These are phyloP conservation scores for Echeveria elegans DNA, from an alignment of 164 flowering plant species.

Conservation along the genomic window DNA sequence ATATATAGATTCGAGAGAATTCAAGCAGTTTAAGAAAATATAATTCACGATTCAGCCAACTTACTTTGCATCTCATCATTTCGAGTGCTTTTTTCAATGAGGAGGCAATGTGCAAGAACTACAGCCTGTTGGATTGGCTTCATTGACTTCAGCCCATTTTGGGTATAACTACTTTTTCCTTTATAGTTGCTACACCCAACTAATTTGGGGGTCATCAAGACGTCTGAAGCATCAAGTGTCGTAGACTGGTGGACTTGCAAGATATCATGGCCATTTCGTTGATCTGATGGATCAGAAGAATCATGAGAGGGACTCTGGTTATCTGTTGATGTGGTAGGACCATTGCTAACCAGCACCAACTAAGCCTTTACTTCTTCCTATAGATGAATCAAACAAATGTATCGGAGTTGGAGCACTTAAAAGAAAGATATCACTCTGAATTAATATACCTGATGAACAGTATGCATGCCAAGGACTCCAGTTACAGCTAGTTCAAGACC, in stretches of 20 bases:
- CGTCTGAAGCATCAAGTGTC: constrained; percentile 45
- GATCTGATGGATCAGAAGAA: constrained; percentile 13
- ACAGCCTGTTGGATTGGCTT: constrained; percentile 63
- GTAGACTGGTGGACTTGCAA: constrained; percentile 17
- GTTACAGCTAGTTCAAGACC: constrained; percentile 62
- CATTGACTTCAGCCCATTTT: constrained; percentile 20
- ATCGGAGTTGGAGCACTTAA: not conserved
- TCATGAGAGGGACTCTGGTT: constrained; percentile 11
- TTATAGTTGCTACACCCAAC: constrained; percentile 25
- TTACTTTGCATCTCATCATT: constrained; percentile 73
- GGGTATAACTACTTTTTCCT: constrained; percentile 12
- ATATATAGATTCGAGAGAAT: not conserved
- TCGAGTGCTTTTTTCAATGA: constrained; percentile 50
- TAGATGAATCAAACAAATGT: not conserved
- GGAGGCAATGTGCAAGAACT: constrained; percentile 62
- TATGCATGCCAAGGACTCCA: constrained; percentile 79
- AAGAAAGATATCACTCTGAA: not conserved
- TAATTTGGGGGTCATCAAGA: constrained; percentile 59
- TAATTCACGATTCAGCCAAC: not conserved
- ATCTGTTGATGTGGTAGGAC: constrained; percentile 15
- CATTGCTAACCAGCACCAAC: constrained; percentile 52
- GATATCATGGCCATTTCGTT: constrained; percentile 16
- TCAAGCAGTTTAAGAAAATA: not conserved
- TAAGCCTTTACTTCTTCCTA: constrained; percentile 79
- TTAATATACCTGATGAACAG: constrained; percentile 63